Evolutionary conservation across 306 rosid genomes (phyloP).

Genomic region (Medicago ruthenica): DNA sequence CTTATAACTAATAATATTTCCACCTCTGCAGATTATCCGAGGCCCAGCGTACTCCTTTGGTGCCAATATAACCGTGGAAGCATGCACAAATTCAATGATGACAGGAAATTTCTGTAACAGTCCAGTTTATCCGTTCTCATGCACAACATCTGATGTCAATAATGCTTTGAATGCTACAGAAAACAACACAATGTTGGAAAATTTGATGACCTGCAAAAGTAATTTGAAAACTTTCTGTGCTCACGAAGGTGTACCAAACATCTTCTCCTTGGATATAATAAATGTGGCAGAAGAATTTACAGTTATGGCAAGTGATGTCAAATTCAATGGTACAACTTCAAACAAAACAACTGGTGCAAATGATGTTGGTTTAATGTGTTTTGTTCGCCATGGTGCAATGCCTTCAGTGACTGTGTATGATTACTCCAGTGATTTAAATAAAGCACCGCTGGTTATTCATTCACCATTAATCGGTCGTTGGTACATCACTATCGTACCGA

Average conservation of each 20-base stretch:
- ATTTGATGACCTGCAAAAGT: constrained; percentile 67
- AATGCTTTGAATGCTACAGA: constrained; percentile 42
- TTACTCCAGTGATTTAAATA: constrained; percentile 67
- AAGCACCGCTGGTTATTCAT: constrained; percentile 61
- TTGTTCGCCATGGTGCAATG: constrained; percentile 82
- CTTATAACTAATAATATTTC: not conserved
- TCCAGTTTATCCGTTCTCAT: constrained; percentile 79
- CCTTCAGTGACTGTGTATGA: constrained; percentile 75
- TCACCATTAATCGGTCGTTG: constrained; percentile 83
- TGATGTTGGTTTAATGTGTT: constrained; percentile 66
- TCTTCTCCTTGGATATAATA: constrained; percentile 70
- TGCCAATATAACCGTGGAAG: constrained; percentile 86
- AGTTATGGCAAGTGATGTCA: constrained; percentile 59
- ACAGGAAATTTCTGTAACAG: constrained; percentile 81
- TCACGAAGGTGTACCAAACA: constrained; percentile 56
- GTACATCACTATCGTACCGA: constrained; percentile 65
- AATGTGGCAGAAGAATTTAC: constrained; percentile 71
- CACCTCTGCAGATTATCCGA: constrained; percentile 66
- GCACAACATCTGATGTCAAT: constrained; percentile 54
- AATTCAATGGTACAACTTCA: constrained; percentile 49
- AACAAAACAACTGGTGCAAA: constrained; percentile 45
- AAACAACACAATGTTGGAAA: constrained; percentile 48
- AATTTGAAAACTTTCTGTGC: constrained; percentile 58
- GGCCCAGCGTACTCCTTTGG: constrained; percentile 71
- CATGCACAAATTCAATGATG: constrained; percentile 74